Evolutionary conservation across 2,329 filamentous ascomycete species (phyloP), one percentile per base, ranked within the genome.

Genomic region (Leptographium lundbergii): DNA sequence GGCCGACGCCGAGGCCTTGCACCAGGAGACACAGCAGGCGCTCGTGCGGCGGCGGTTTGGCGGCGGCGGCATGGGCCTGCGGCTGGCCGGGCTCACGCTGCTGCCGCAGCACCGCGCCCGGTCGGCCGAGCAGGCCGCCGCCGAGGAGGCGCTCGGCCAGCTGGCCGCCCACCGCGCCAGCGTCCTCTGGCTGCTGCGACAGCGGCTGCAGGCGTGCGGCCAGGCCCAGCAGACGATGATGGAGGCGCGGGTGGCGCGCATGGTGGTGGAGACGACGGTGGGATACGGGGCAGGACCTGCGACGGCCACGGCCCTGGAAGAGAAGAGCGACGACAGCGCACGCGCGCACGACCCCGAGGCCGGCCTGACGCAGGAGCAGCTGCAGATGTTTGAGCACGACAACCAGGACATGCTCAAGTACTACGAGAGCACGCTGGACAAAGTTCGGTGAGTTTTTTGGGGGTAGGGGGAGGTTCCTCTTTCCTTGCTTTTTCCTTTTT

Each of bases 351-450:
- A 22, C 66, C 61, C 62, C 61, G 62, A 63, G 62, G 56, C 82
- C 50, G 81, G 85, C 62, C 75, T 96, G 62, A 89, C 87, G 22
- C 79, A 85, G 25, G 91, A 96, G 69, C 92, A 97, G 72, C 76
- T 94, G 57, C 92, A 96, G 70, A 81, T 96, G 69, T 97, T 99
- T 74, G 91, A 92, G 65, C 82, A 90, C 72, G 91, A 95, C 69
- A 96, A 97, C 69, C 86, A 91, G 71, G 86, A 89, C 63, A 91
- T 99, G 85, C 79, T 97, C 66, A 88, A 88, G 71, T 89, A 96
- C 72, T 96, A 95, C 71, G 90, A 96, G 72, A 90, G 88, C 73
- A 91, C 89, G n/a, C 76, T 97, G 69, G 87, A 91, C 71, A 94
- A 97, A 79, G 90, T 97, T 65, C 88, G 87, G 89, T 95, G 81